Conservation (phyloP, 441 rosid genomes). For the Erodium moschatum region DNA sequence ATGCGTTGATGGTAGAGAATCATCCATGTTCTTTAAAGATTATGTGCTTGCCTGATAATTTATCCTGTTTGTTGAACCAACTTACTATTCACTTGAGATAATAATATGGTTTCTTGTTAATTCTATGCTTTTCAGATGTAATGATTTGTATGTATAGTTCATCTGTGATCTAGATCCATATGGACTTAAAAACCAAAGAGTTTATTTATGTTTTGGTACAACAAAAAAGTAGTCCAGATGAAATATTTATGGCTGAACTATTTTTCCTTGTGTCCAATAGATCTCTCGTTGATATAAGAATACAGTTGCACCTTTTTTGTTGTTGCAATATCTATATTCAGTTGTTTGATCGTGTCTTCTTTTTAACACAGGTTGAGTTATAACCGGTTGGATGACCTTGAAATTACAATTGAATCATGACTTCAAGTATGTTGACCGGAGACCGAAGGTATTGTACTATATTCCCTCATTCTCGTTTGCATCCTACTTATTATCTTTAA, state of each 20-base stretch:
- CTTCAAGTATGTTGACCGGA: conserved; percentile 48
- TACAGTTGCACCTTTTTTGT: not conserved
- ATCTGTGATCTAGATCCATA: not conserved
- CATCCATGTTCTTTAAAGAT: not conserved
- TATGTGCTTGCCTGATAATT: not conserved
- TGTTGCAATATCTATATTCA: not conserved
- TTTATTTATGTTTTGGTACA: not conserved
- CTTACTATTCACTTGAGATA: not conserved
- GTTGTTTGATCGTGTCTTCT: not conserved
- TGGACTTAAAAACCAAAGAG: not conserved
- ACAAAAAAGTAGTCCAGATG: too few relatives aligned
- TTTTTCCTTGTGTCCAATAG: too few relatives aligned
- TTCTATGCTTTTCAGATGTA: not conserved
- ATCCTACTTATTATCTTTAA: too few relatives aligned
- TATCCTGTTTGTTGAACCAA: not conserved
- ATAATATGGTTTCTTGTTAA: not conserved
- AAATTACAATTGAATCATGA: conserved; percentile 34
- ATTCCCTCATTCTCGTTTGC: not conserved
- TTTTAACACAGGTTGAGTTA: conserved; percentile 12
- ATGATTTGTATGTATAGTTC: not conserved
- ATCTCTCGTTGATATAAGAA: too few relatives aligned
- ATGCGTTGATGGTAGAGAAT: not conserved
- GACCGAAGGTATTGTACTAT: conserved; percentile 48
- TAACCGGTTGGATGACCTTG: conserved; percentile 44
- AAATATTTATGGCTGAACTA: too few relatives aligned